These are phyloP conservation scores for Cladosporium phlei DNA, from an alignment of 2,329 filamentous ascomycete genomes.

Conservation along the genomic window DNA sequence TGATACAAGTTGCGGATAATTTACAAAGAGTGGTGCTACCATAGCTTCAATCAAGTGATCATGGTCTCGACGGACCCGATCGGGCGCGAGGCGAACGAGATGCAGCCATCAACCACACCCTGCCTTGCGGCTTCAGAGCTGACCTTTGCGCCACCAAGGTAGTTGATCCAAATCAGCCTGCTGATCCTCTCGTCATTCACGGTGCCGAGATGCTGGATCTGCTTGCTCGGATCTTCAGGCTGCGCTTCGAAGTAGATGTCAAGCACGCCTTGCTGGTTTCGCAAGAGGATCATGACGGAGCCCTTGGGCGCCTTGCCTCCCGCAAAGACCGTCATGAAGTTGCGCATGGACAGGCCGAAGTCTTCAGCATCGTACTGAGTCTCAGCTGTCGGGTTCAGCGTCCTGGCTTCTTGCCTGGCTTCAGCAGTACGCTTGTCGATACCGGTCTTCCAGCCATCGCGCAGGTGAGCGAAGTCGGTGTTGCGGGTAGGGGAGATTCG, in stretches of 20 bases:
- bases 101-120: slow-evolving; percentile 80
- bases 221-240: slow-evolving; percentile 32
- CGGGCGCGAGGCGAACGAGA: slow-evolving; percentile 82
- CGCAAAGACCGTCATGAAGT: slow-evolving; percentile 79
- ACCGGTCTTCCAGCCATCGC: slow-evolving; percentile 84
- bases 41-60: slow-evolving; percentile 41
- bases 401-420: slow-evolving; percentile 41
- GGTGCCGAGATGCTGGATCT: slow-evolving; percentile 59
- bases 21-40: neutral
- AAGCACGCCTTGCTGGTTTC: slow-evolving; percentile 62
- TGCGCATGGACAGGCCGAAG: slow-evolving; percentile 69
- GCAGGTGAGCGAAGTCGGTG: slow-evolving; percentile 88
- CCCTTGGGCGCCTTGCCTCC: slow-evolving; percentile 73
- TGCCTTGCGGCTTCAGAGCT: slow-evolving; percentile 76
- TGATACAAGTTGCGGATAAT: no score
- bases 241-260: slow-evolving; percentile 60
- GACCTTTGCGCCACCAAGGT: slow-evolving; percentile 79
- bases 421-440: slow-evolving; percentile 68
- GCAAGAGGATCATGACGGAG: slow-evolving; percentile 67
- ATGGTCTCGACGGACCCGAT: slow-evolving; percentile 81
- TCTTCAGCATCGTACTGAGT: slow-evolving; percentile 62
- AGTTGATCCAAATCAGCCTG: slow-evolving; percentile 81
- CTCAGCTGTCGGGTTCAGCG: slow-evolving; percentile 26
- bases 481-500: slow-evolving; percentile 85
- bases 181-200: slow-evolving; percentile 76